Evolutionary conservation across 768 basidiomycete genomes (phyloP).

Genomic region (Boletellus ananiceps): DNA sequence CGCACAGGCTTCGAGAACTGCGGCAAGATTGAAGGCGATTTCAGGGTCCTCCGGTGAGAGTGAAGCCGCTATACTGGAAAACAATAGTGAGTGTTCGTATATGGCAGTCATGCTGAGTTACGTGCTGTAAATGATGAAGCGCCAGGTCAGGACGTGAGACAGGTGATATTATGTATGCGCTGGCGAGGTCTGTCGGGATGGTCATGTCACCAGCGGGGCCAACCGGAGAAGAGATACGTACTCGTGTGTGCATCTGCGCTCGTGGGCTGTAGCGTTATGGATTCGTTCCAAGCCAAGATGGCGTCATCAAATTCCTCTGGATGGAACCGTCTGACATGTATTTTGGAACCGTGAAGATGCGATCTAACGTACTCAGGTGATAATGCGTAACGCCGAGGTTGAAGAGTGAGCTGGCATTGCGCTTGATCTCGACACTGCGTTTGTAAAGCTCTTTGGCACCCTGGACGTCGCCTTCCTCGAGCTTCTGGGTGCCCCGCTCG

Average conservation of each 20-base stretch:
- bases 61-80: conserved; percentile 69
- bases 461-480: conserved; percentile 83
- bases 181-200: conserved; percentile 65
- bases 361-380: conserved; percentile 64
- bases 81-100: conserved; percentile 31
- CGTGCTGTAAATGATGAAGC: conserved; percentile 75
- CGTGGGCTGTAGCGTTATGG: conserved; percentile 73
- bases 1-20: conserved; percentile 85
- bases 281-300: conserved; percentile 82
- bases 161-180: conserved; percentile 81
- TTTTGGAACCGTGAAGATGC: conserved; percentile 13
- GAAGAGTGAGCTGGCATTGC: conserved; percentile 76
- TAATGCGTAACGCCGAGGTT: conserved; percentile 89
- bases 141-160: conserved; percentile 82
- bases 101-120: conserved; percentile 27
- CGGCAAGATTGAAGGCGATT: conserved; percentile 88
- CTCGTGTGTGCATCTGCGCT: conserved; percentile 88
- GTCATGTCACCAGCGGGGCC: conserved; percentile 19
- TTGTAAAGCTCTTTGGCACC: conserved; percentile 72
- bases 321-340: conserved; percentile 13
- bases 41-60: conserved; percentile 87
- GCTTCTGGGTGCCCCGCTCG: conserved; percentile 77
- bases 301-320: conserved; percentile 86
- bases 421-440: conserved; percentile 76
- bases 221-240: conserved; percentile 36